Evolutionary conservation across 1,284 basidiomycete species (phyloP), one percentile per base, ranked within the genome.

Genomic region (Trametes hirsuta): DNA sequence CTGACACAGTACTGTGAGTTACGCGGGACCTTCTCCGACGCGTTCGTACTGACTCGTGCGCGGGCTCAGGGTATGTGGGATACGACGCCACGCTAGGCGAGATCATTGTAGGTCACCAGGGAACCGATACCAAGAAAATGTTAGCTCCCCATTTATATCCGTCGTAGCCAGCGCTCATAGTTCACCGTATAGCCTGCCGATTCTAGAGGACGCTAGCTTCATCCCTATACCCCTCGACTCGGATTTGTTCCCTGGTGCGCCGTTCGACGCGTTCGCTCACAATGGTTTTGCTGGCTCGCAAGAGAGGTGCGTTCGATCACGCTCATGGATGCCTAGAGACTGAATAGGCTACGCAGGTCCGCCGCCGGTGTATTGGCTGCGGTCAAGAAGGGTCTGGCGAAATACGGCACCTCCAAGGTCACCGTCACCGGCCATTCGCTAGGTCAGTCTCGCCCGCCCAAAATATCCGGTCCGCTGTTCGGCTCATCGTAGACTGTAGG

Each of bases 241-340:
- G 4, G 63, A 60, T 0, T 73, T 88, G 10, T 91, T 91, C 75
- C 87, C 86, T 4, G 83, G 84, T 0, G 55, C 87, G 40, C 68
- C 75, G 35, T 72, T 75, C 0, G 65, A 67, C 5, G 75, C 89
- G 22, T 52, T 79, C 61, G 84, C 83, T 0, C 87, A 90, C 68
- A 71, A 68, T 21, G 87, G 87, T 6, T 91, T 90, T 70, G 73
- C 69, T 1, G 70, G 77, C 8, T 77, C 78, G 9, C 87, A 89
- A 39, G 75, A 80, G 6, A 71, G 72, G 86, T 87, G 62, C 51
- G 53, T 47, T 11, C n/a, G 24, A n/a, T 4, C 9, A n/a, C n/a
- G 36, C 1, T 8, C 2, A 22, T 9, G 3, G 12, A 10, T 1
- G 14, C 3, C 1, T 12, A 10, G 3, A 25, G 35, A 45, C 22